Evolutionary conservation across 139 green algal species (phyloP), one percentile per base, ranked within the genome.

Genomic region (Chloropicon primus): DNA sequence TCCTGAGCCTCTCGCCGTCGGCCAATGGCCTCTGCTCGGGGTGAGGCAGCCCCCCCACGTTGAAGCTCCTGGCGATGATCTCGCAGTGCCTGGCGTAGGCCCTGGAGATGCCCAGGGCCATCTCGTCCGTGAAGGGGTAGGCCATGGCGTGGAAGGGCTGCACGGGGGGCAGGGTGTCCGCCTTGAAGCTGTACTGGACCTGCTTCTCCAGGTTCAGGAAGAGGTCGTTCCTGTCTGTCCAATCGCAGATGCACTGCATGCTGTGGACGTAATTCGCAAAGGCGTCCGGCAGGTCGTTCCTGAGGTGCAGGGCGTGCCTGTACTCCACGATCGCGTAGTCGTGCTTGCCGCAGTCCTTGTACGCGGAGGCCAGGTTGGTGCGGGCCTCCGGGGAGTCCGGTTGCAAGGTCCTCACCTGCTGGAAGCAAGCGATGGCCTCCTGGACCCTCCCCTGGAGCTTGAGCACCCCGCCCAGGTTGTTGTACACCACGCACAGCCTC

Each of bases 61-160:
- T 74, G 27, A 93, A 81, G 26, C 78, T 80, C 2, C 76, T 26
- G 1, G 85, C 88, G 5, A 82, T 80, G 3, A 82, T 24, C 24
- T 80, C 76, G 81, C 87, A 92, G 80, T 90, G 86, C 79, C 86
- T n/a, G 41, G 28, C 21, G 28, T 74, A 77, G 28, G 71, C 54
- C 28, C 22, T 74, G 71, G 72, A 73, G 71, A 77, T 73, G 21
- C 22, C 24, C 24, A 83, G 53, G 23, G 88, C 87, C 22, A 97
- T 85, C 54, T 90, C 84, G 0, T 88, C 83, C 23, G 77, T 27
- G 79, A 97, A 91, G 23, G 93, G 89, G 80, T 97, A 96, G 0
- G 91, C 89, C 85, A 97, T 94, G 28, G 90, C 91, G 76, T 97
- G 93, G 86, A 97, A 97, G n/a, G 93, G 93, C 84, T 97, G 93